Base-by-base conservation (phyloP, 2,329 filamentous ascomycete genomes). In the Ceratocystiopsis minuta region DNA sequence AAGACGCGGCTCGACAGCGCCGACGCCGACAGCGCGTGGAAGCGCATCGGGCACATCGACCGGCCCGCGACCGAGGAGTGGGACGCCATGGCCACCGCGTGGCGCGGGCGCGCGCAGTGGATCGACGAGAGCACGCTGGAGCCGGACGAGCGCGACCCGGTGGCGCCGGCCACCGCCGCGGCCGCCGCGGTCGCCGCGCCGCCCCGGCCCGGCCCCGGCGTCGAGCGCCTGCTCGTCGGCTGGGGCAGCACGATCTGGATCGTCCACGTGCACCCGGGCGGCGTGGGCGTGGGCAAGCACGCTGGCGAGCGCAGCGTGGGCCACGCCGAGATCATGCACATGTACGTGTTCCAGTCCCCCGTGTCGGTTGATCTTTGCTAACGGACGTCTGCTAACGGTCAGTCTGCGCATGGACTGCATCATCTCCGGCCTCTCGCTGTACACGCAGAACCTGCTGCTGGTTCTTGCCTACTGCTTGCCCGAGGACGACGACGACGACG, bases 211-310 rank as follows among this genome's bases (percentile, higher is more conserved):
- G n/a, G n/a, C 20, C 20, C 20, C 20, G 20, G 7, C 20, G 67
- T 75, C 14, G 88, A 96, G 58, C 82, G 88, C 52, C 65, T 96
- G 16, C 64, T 98, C 9, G 80, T 98, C 18, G 90, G 90, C 11
- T 98, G 92, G 90, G 90, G 90, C 46, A 81, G 87, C 44, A 93
- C 83, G 1, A 84, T 94, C 42, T 98, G 90, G 90, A 79, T 98
- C 40, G 79, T 98, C 42, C 80, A 95, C 57, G 80, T 98, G 16
- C 80, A 87, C 54, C 77, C 83, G 6, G 81, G 81, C 14, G 74
- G 75, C n/a, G 56, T 72, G 36, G 75, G 75, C 5, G 61, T 71
- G 38, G 80, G 75, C 31, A 82, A 75, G 53, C 65, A 78, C 52
- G 72, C 68, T 32, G 76, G 78, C 39, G 79, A 85, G 54, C 76